These are phyloP conservation scores for Penicillium verrucosum DNA, from an alignment of 2,329 filamentous ascomycete genomes.

Conservation along the genomic window DNA sequence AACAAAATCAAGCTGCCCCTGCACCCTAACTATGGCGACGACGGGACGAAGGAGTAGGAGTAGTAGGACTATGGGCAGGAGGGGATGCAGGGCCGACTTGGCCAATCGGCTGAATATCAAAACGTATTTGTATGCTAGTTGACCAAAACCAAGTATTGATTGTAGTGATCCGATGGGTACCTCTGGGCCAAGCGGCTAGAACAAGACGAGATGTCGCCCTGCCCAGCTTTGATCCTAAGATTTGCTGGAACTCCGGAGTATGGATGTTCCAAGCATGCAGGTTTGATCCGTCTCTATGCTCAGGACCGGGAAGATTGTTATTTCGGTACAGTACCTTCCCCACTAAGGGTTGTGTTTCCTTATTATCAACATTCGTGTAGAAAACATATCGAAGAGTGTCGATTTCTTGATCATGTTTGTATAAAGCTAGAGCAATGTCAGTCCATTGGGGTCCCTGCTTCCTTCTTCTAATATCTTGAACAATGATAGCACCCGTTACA, in stretches of 20 bases:
- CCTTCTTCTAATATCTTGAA: background rate
- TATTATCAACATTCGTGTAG: background rate
- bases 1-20: background rate
- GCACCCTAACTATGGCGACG: too few species aligned
- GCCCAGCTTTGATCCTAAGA: background rate
- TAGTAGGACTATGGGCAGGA: background rate
- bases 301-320: fast-evolving
- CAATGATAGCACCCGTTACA: background rate
- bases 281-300: fast-evolving
- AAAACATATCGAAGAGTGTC: background rate
- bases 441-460: background rate
- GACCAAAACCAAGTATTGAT: background rate
- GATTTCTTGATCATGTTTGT: background rate
- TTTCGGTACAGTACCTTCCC: background rate
- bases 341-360: background rate
- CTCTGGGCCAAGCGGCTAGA: background rate
- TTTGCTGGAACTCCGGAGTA: background rate
- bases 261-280: background rate
- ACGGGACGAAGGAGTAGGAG: background rate
- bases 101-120: background rate
- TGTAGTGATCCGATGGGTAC: background rate
- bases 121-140: background rate
- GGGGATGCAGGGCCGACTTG: too few species aligned
- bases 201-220: background rate
- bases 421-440: slow-evolving; percentile 1